Percentiles rank a stretch among this genome's conserved stretches.
Evolutionary conservation across 805 yeast species (phyloP).

Genomic region (Isabelozyma gotoi): DNA sequence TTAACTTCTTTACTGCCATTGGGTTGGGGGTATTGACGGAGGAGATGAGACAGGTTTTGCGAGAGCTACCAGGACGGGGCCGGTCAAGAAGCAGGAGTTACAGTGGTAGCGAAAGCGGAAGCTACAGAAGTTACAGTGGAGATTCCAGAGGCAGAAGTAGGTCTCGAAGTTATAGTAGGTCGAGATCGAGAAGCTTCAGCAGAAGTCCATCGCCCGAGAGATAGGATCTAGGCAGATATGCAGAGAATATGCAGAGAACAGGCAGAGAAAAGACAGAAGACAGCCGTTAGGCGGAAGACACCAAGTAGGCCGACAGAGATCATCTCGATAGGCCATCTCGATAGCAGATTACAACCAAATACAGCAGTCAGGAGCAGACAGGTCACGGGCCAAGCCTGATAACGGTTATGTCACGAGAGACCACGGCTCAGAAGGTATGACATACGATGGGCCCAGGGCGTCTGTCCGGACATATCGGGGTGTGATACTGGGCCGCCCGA

Average conservation of each 20-base stretch:
- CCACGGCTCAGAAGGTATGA: no score
- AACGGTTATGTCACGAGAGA: no score
- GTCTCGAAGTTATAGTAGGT: conserved; percentile 9
- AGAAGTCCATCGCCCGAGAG: not conserved
- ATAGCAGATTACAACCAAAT: no score
- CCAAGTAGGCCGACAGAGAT: no score
- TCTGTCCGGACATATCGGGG: no score
- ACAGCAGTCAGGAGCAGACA: no score
- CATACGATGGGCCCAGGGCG: no score
- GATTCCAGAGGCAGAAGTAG: conserved; percentile 14
- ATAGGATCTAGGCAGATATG: not conserved
- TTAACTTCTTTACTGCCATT: conserved; percentile 90
- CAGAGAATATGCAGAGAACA: not conserved
- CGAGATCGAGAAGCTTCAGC: conserved; percentile 6
- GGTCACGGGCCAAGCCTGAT: no score
- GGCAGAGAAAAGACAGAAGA: no score
- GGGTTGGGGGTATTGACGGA: conserved; percentile 85
- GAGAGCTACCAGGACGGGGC: conserved; percentile 22
- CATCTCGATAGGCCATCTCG: no score
- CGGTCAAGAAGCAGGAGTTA: conserved; percentile 12
- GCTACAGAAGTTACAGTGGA: conserved; percentile 14
- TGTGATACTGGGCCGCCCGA: no score
- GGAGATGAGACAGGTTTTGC: conserved; percentile 63
- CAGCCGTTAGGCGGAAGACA: no score
- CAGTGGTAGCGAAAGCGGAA: conserved; percentile 18